Evolutionary conservation across 2,329 filamentous ascomycete genomes (phyloP), one percentile per base, ranked within the genome.

Genomic region (Juglanconis sp.): DNA sequence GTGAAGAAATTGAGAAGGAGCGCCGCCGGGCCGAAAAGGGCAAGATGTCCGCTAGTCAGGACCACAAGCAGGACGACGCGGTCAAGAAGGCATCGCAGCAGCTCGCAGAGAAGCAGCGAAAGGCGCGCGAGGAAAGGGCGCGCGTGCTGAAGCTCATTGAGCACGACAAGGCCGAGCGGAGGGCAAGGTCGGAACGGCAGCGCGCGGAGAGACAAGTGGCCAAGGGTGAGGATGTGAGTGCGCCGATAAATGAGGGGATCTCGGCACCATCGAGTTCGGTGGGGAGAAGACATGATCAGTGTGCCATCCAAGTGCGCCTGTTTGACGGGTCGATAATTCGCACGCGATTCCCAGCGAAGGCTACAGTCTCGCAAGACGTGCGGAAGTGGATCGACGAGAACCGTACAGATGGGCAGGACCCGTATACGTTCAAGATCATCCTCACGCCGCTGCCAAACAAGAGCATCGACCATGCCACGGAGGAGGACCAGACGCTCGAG

Each of bases 381-480:
- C 84, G 94, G 7, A 75, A 79, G 6, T 97, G 92, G 90, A 82
- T 98, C 7, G 90, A 94, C 57, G 77, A 81, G 59, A 79, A 83
- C 40, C 79, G 85, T 63, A 77, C 73, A 10, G 82, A 84, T 48
- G 82, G 81, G 24, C 77, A 81, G 35, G 72, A 79, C 11, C 90
- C 92, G 0, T 98, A 92, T 73, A 89, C 83, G 11, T 93, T 98
- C 76, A 92, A 92, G 69, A 86, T 96, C 52, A 87, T 97, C 40
- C 80, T 96, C 2, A 87, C 90, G 0, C 93, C 93, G 0, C 76
- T 86, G 24, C 91, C 92, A 1, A 95, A 88, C 71, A 86, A 85
- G 64, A 85, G 83, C 9, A 87, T 98, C 60, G 87, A 89, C 38
- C 83, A 87, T 4, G 81, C 84, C 0, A 53, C 61, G 10, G 92